Percentiles rank a stretch among this genome's conserved stretches.
Evolutionary conservation across 345 rosid genomes (phyloP).

Genomic region (Sisymbrium irio): DNA sequence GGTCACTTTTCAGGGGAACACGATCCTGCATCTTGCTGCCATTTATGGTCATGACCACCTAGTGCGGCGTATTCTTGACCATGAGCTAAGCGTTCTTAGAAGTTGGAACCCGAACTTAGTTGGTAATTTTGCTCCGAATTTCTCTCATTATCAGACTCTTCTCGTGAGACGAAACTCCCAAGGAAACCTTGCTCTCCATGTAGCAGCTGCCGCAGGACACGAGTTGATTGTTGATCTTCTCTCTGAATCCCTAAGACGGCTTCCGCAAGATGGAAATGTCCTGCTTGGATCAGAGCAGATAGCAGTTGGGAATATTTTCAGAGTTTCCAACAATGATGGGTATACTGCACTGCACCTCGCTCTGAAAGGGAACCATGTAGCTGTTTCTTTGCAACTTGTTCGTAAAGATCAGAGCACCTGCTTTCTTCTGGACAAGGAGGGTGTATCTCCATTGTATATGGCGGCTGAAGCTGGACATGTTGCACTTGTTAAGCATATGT

Average conservation of each 20-base stretch:
- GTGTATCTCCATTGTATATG: conserved; percentile 24
- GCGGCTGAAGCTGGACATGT: conserved; percentile 25
- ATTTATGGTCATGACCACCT: conserved; percentile 18
- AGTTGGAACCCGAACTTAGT: conserved; percentile 3
- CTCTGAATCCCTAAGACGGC: not conserved
- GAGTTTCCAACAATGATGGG: conserved; percentile 25
- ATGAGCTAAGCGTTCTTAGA: conserved; percentile 23
- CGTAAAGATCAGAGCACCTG: conserved; percentile 2
- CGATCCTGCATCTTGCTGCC: conserved; percentile 17
- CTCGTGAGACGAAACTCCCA: conserved; percentile 2
- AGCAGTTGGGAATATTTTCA: not conserved
- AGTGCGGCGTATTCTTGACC: conserved; percentile 7
- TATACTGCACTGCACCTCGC: conserved; percentile 32
- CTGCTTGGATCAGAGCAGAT: conserved; percentile 4
- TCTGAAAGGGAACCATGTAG: conserved; percentile 4
- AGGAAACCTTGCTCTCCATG: conserved; percentile 33
- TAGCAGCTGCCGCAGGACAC: conserved; percentile 25
- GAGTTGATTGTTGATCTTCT: conserved; percentile 2
- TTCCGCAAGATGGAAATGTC: not conserved
- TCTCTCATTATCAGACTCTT: conserved; percentile 20
- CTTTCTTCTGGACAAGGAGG: conserved; percentile 16
- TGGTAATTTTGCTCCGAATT: conserved; percentile 5
- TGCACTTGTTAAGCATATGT: not conserved
- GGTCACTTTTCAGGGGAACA: conserved; percentile 24
- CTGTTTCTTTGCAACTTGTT: conserved; percentile 24